phyloP scores from a whole-genome alignment of 2,329 filamentous ascomycete species.

The Leptographium procerum region DNA sequence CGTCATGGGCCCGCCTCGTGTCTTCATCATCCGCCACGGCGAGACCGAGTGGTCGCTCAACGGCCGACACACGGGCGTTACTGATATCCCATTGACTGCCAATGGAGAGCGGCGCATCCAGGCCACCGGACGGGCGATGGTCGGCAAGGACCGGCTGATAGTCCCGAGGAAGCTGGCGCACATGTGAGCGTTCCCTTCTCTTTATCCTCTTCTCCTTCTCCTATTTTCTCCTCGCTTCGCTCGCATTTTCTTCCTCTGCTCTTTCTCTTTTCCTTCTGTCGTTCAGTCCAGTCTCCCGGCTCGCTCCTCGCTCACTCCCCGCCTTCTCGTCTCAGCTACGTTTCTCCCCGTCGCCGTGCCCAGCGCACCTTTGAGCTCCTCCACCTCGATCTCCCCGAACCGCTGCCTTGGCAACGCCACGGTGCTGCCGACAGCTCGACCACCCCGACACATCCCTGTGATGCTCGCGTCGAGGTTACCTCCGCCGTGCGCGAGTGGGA shows the following conservation, averaged over 20 bases:
- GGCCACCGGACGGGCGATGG: slow-evolving; percentile 70
- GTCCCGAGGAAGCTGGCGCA: slow-evolving; percentile 71
- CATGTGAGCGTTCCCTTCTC: slow-evolving; percentile 46
- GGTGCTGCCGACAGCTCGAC: slow-evolving; percentile 21
- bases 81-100: slow-evolving; percentile 75
- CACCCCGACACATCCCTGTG: slow-evolving; percentile 26
- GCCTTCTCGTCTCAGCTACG: slow-evolving; percentile 44
- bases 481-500: slow-evolving; percentile 75
- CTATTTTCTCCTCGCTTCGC: background rate
- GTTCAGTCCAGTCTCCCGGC: background rate
- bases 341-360: slow-evolving; percentile 74
- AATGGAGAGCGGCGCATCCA: slow-evolving; percentile 68
- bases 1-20: slow-evolving; percentile 46
- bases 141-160: slow-evolving; percentile 75
- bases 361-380: slow-evolving; percentile 86
- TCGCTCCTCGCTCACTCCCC: background rate
- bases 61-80: slow-evolving; percentile 70
- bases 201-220: background rate
- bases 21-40: slow-evolving; percentile 79
- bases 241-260: slow-evolving; percentile 3
- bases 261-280: background rate
- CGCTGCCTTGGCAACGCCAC: slow-evolving; percentile 57
- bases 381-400: slow-evolving; percentile 56
- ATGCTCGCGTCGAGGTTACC: slow-evolving; percentile 53
- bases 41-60: slow-evolving; percentile 93